A percentile compares a stretch with the other conserved stretches of the same genome.
Evolutionary conservation across 2,329 filamentous ascomycete genomes (phyloP).

Genomic region (Simplicillium sp.): DNA sequence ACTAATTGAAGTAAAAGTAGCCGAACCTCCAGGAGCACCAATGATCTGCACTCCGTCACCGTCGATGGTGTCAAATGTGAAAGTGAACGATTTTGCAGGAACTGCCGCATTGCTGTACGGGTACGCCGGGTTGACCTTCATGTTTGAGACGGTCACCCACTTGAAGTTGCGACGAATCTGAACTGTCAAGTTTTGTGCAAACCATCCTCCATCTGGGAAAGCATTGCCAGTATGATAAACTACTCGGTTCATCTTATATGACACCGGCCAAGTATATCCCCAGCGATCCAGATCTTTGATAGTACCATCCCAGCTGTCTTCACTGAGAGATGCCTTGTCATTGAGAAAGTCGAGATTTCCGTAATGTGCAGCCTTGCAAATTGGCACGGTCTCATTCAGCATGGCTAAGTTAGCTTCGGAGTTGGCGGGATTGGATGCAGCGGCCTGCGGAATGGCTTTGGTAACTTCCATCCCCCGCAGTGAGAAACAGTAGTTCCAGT

Average conservation of each 20-base stretch:
- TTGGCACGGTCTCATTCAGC: neutral
- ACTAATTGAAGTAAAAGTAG: constrained; percentile 3
- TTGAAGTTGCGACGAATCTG: constrained; percentile 2
- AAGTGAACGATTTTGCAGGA: neutral
- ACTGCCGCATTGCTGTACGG: neutral
- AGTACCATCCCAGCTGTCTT: constrained; percentile 5
- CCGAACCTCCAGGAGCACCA: constrained; percentile 2
- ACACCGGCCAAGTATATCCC: constrained; percentile 3
- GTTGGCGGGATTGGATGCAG: neutral
- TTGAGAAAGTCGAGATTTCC: constrained; percentile 4
- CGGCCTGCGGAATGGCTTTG: neutral
- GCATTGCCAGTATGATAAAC: constrained; percentile 2
- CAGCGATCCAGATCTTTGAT: constrained; percentile 5
- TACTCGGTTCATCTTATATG: constrained; percentile 3
- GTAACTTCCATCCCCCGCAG: constrained; percentile 1
- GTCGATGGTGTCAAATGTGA: constrained; percentile 1
- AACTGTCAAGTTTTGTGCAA: constrained; percentile 1
- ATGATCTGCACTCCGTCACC: constrained; percentile 5
- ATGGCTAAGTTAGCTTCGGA: constrained; percentile 1
- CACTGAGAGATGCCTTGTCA: constrained; percentile 1
- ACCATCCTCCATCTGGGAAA: constrained; percentile 4
- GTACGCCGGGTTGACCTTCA: neutral
- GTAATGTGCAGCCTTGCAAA: constrained; percentile 5
- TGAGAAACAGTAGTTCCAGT: constrained; percentile 4
- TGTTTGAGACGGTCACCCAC: neutral